Percentiles rank a stretch among this genome's conserved stretches.
Conservation (phyloP, 768 basidiomycete genomes). For the Lanmaoa pseudosensibilis region DNA sequence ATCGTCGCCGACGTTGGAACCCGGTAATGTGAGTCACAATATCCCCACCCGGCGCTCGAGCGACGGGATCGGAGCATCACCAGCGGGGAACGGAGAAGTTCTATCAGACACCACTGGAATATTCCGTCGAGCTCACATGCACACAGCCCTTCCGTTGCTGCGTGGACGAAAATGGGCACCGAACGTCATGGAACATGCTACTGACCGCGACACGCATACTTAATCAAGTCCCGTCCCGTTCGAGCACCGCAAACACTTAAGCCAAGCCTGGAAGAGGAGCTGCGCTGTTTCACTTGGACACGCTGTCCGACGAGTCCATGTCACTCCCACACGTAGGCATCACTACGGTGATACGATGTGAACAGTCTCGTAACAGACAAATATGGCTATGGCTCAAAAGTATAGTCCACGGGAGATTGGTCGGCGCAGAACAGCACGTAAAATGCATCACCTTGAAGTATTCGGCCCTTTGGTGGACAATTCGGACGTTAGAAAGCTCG, state of each 20-base stretch:
- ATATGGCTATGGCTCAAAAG: background rate
- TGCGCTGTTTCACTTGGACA: background rate
- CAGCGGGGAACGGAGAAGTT: background rate
- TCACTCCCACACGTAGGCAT: background rate
- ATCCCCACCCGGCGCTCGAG: background rate
- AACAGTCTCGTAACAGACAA: background rate
- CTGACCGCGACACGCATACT: background rate
- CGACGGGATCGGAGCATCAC: background rate
- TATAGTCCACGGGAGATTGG: background rate
- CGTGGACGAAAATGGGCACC: background rate
- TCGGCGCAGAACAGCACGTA: background rate
- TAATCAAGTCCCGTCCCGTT: background rate
- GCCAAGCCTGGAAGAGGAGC: no score
- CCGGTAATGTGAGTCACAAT: background rate
- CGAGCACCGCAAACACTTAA: background rate
- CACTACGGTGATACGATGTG: background rate
- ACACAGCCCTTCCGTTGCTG: background rate
- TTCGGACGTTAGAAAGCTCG: background rate
- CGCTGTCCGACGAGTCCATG: background rate
- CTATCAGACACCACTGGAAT: background rate
- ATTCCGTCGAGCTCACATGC: background rate
- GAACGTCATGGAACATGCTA: background rate
- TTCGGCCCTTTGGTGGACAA: background rate
- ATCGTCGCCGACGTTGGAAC: background rate
- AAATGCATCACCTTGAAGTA: background rate